Conservation (phyloP, 768 basidiomycete genomes). For the Trametes sanguinea region DNA sequence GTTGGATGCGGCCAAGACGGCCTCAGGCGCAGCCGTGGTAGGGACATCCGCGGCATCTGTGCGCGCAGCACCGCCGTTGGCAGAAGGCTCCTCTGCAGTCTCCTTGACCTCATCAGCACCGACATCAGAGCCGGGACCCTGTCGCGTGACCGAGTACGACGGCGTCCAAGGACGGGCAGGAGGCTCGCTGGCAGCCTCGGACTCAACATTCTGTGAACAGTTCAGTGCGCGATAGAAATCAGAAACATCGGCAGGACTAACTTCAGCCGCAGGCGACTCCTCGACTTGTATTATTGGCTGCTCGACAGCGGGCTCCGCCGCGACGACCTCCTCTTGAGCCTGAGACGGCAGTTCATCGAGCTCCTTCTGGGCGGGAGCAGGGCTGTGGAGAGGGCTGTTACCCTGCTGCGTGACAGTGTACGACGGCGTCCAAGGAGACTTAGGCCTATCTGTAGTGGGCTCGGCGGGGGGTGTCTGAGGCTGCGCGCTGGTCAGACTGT, state of each 20-base stretch:
- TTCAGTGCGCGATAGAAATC: no score
- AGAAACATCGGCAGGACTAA: not conserved
- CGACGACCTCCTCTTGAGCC: conserved; percentile 4
- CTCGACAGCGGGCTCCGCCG: not conserved
- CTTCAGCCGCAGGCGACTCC: conserved; percentile 15
- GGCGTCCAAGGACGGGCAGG: conserved; percentile 40
- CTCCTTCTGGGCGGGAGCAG: conserved; percentile 20
- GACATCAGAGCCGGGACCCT: conserved; percentile 32
- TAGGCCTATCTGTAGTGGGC: conserved; percentile 18
- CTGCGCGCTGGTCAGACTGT: not conserved
- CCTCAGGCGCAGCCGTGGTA: not conserved
- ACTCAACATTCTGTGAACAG: not conserved
- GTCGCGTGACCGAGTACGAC: conserved; percentile 40
- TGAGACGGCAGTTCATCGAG: conserved; percentile 17
- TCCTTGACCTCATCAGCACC: conserved; percentile 10
- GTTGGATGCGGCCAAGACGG: not conserved
- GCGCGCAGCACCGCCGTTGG: no score
- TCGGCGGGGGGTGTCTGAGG: conserved; percentile 12
- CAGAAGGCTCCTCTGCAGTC: not conserved
- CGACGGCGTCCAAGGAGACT: conserved; percentile 38
- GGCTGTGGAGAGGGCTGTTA: conserved; percentile 24
- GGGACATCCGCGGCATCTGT: not conserved
- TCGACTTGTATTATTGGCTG: conserved; percentile 16
- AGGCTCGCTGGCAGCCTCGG: conserved; percentile 14
- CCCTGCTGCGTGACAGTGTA: conserved; percentile 36